Conservation (phyloP, 2,329 filamentous ascomycete species). For the Ascochyta viciae-villosae region DNA sequence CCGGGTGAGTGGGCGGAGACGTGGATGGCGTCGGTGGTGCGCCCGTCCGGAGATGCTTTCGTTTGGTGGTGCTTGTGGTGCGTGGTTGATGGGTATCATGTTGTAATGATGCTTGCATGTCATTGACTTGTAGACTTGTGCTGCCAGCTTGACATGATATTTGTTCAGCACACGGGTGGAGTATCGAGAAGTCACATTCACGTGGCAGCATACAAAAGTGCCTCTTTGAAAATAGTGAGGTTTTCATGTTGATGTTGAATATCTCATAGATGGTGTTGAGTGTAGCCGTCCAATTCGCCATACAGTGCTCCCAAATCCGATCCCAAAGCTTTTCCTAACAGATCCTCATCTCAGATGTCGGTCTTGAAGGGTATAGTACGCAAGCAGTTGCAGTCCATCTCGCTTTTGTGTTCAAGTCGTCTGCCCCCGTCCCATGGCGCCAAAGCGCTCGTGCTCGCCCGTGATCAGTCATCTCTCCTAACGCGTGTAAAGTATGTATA, state of each 20-base stretch:
- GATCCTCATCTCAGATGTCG: conserved; percentile 25
- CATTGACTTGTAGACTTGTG: neutral
- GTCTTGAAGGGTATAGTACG: conserved; percentile 41
- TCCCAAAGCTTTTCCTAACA: conserved; percentile 16
- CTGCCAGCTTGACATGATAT: neutral
- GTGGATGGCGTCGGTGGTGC: neutral
- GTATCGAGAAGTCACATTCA: neutral
- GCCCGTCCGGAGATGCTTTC: neutral
- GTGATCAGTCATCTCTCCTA: conserved; percentile 16
- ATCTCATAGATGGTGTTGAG: conserved; percentile 17
- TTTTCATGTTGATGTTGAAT: conserved; percentile 17
- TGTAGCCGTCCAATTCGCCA: conserved; percentile 15
- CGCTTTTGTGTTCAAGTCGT: conserved; percentile 26
- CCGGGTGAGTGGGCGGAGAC: conserved; percentile 6
- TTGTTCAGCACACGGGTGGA: neutral
- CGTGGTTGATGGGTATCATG: neutral
- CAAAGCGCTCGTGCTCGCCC: conserved; percentile 13
- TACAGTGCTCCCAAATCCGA: conserved; percentile 17
- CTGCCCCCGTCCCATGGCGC: conserved; percentile 9
- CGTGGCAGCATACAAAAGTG: neutral
- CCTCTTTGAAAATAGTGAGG: neutral
- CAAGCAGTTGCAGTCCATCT: conserved; percentile 28
- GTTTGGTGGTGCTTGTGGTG: neutral
- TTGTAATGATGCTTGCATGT: neutral
- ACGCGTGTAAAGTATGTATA: conserved; percentile 31